phyloP scores from a whole-genome alignment of 768 basidiomycete genomes.

The Kwoniella botswanensis region DNA sequence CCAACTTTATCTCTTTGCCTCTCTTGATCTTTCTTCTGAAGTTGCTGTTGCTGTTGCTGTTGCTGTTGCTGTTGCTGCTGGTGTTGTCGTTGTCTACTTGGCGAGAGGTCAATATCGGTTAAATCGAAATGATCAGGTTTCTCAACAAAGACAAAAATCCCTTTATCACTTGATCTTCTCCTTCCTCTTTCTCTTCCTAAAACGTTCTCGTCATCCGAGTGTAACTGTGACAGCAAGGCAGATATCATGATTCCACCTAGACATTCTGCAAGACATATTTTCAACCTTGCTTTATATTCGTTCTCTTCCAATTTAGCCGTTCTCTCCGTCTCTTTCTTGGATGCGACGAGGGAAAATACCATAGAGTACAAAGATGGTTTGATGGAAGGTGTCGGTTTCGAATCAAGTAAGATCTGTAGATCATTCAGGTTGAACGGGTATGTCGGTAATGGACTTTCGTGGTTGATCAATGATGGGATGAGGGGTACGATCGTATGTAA shows the following conservation, averaged over 20 bases:
- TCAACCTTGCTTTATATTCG: constrained; percentile 20
- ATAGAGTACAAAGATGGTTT: not conserved
- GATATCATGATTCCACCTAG: constrained; percentile 9
- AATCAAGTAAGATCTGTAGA: constrained; percentile 4
- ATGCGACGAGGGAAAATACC: not conserved
- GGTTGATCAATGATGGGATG: constrained; percentile 10
- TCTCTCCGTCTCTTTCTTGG: not conserved
- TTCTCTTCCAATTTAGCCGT: constrained; percentile 3
- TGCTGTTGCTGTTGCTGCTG: no score
- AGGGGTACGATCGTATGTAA: constrained; percentile 14
- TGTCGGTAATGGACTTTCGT: not conserved
- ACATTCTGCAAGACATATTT: constrained; percentile 11
- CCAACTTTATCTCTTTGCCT: not conserved
- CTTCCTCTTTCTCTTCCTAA: not conserved
- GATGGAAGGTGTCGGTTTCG: not conserved
- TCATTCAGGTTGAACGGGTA: constrained; percentile 12
- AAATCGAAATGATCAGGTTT: not conserved
- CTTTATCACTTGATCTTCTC: constrained; percentile 1
- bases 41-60: not conserved
- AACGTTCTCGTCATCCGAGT: not conserved
- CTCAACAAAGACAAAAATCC: not conserved
- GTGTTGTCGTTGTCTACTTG: no score
- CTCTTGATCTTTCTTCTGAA: not conserved
- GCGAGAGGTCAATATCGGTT: not conserved
- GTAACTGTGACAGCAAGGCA: not conserved